A percentile compares a stretch with the other conserved stretches of the same genome.
Evolutionary conservation across 495 filamentous ascomycete genomes (phyloP).

Genomic region (Penicillium canescens): DNA sequence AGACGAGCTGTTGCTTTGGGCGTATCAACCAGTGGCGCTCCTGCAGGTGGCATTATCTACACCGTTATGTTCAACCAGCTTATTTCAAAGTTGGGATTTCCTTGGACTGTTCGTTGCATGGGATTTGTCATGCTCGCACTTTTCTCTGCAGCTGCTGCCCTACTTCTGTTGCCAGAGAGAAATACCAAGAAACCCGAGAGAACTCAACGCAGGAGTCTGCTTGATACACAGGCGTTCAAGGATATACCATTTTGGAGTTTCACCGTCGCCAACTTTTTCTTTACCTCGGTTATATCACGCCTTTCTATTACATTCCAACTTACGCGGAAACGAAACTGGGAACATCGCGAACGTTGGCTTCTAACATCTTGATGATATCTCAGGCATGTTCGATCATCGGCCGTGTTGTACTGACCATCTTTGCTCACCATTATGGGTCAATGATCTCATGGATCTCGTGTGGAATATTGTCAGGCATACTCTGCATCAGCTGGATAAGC

Average conservation of each 20-base stretch:
- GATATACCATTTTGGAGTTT: conserved; percentile 33
- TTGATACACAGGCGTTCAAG: conserved; percentile 26
- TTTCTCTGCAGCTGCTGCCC: conserved; percentile 35
- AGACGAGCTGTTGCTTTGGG: conserved; percentile 46
- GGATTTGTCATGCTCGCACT: conserved; percentile 50
- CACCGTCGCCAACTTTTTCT: conserved; percentile 36
- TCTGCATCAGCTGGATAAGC: conserved; percentile 54
- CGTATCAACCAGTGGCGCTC: conserved; percentile 39
- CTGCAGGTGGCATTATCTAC: conserved; percentile 52
- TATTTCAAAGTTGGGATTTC: conserved; percentile 44
- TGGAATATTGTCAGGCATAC: conserved; percentile 20
- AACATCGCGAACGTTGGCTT: conserved; percentile 44
- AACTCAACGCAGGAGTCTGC: conserved; percentile 7
- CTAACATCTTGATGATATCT: conserved; percentile 40
- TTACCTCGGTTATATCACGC: conserved; percentile 62
- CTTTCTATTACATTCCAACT: conserved; percentile 62
- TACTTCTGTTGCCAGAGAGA: conserved; percentile 24
- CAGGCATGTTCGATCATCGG: conserved; percentile 34
- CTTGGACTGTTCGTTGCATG: conserved; percentile 51
- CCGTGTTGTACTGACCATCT: conserved; percentile 20
- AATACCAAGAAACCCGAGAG: not conserved
- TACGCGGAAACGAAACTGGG: conserved; percentile 49
- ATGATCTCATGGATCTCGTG: conserved; percentile 27
- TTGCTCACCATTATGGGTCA: conserved; percentile 24
- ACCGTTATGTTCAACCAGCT: conserved; percentile 52